These are phyloP conservation scores for Protea cynaroides DNA, from an alignment of 164 flowering plant species.

Conservation along the genomic window DNA sequence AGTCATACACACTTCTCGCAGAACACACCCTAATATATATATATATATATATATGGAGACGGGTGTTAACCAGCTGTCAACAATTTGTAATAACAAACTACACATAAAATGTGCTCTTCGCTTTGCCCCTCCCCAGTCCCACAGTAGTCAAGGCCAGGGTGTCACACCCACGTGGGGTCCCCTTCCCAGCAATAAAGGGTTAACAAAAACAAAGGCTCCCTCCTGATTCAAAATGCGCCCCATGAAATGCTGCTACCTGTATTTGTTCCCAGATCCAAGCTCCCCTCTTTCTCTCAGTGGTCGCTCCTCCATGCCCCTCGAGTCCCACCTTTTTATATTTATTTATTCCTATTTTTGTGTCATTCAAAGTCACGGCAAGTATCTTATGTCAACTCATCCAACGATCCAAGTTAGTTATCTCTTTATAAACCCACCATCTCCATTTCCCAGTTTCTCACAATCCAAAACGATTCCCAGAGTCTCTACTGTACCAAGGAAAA, in stretches of 20 bases:
- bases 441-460: neutral
- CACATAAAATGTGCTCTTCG: too few relatives aligned
- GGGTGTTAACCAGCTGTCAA: too few relatives aligned
- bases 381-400: too few relatives aligned
- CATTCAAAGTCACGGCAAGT: too few relatives aligned
- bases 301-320: neutral
- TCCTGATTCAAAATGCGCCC: constrained; percentile 8
- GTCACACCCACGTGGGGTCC: constrained; percentile 25
- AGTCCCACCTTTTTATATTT: neutral
- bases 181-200: constrained; percentile 21
- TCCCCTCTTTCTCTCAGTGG: constrained; percentile 9
- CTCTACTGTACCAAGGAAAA: neutral
- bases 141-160: neutral
- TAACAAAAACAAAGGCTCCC: constrained; percentile 15
- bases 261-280: constrained; percentile 19
- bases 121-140: too few relatives aligned
- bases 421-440: neutral
- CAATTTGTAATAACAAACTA: too few relatives aligned
- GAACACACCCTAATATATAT: too few relatives aligned
- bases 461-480: neutral
- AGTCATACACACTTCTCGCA: too few relatives aligned
- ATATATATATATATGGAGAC: too few relatives aligned
- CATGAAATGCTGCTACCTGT: constrained; percentile 12
- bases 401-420: too few relatives aligned
- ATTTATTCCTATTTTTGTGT: too few relatives aligned